Evolutionary conservation across 2,329 filamentous ascomycete species (phyloP), one percentile per base, ranked within the genome.

Genomic region (Cordyceps fumosorosea): DNA sequence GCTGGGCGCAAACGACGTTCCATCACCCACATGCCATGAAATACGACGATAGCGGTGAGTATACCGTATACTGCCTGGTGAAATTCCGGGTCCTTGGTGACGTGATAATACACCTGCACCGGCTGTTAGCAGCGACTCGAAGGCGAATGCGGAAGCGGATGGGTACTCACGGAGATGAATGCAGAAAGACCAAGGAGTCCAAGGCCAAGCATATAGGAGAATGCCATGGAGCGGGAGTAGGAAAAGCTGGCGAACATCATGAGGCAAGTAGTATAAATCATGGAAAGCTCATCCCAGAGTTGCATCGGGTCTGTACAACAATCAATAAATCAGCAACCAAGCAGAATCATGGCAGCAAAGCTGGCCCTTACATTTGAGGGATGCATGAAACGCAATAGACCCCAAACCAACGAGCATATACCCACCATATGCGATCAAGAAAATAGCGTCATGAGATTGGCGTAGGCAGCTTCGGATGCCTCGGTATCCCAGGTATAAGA

Each of bases 11-110:
- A 69, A 54, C 75, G 65, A 42, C 68, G 71, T 67, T 82, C 78
- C 88, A 93, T 93, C 29, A 90, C 84, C 71, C 86, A 91, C 79
- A 93, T 87, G 68, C 86, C 89, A 40, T 89, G 85, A 59, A 89
- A 77, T 26, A 95, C 80, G 24, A 93, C 85, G 48, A 86, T 78
- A 5, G 81, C 81, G 0, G 90, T 95, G 50, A 96, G 76, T 3
- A 89, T 70, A 1, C 86, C 89, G 68, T 92, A 96, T 5, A 88
- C 88, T 64, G 85, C 87, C 72, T 96, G 90, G 75, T 96, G 91
- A 73, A 96, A 96, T 1, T 84, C 79, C 0, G 91, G 90, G 66
- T 96, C 87, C 71, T 93, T 90, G 18, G 92, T 85, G 65, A 90
- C 85, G 70, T 92, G 89, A 74, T 96, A 96, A 73, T 77, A 78